These are phyloP conservation scores for Amphirosellinia nigrospora DNA, from an alignment of 495 filamentous ascomycete species.

Conservation along the genomic window DNA sequence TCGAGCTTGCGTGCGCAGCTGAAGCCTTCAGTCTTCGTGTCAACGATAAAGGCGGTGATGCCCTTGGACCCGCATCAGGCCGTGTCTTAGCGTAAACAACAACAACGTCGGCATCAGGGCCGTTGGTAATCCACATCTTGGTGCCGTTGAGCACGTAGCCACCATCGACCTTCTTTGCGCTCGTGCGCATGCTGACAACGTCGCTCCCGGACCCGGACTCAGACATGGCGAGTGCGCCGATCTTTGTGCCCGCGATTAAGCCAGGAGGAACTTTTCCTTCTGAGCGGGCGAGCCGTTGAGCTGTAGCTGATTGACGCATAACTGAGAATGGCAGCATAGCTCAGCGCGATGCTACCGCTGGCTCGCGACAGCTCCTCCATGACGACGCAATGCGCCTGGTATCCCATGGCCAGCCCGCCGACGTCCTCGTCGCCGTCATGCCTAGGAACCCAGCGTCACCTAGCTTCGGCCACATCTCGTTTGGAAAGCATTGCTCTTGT, in stretches of 20 bases:
- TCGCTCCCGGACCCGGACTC: slow-evolving; percentile 91
- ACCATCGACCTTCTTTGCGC: slow-evolving; percentile 78
- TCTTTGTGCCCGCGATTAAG: slow-evolving; percentile 78
- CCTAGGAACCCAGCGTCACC: slow-evolving; percentile 92
- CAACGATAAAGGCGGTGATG: slow-evolving; percentile 92
- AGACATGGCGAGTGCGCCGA: slow-evolving; percentile 95
- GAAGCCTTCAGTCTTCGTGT: slow-evolving; percentile 76
- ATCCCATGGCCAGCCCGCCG: slow-evolving; percentile 89
- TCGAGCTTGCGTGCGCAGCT: slow-evolving; percentile 90
- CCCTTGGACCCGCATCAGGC: slow-evolving; percentile 84
- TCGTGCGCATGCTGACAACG: slow-evolving; percentile 94
- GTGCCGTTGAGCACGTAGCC: slow-evolving; percentile 87
- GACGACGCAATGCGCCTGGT: slow-evolving; percentile 95
- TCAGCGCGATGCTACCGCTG: slow-evolving; percentile 83
- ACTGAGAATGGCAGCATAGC: slow-evolving; percentile 96
- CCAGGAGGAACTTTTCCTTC: slow-evolving; percentile 78
- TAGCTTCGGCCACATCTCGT: slow-evolving; percentile 91
- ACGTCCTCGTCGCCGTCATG: slow-evolving; percentile 95
- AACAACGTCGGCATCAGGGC: slow-evolving; percentile 87
- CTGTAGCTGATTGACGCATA: slow-evolving; percentile 96
- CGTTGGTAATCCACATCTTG: slow-evolving; percentile 99
- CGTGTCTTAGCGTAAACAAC: slow-evolving; percentile 96
- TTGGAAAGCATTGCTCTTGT: slow-evolving; percentile 88
- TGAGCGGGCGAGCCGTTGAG: slow-evolving; percentile 83
- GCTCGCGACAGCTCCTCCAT: slow-evolving; percentile 82